phyloP scores from a whole-genome alignment of 257 asterid species.

The Penstemon barbatus region DNA sequence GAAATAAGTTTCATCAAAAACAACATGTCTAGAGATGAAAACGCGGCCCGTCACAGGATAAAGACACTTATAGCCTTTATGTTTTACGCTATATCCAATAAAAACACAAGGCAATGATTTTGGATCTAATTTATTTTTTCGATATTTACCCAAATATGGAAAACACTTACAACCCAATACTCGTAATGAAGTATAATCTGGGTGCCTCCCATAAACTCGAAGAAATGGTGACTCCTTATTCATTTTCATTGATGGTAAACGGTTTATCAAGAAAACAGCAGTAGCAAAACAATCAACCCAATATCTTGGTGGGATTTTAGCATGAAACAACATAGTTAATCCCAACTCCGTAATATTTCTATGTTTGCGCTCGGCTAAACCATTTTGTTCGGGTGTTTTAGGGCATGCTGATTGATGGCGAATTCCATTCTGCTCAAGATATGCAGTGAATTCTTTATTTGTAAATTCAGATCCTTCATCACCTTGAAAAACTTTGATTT shows the following conservation, averaged over 20 bases:
- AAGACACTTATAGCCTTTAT: background rate
- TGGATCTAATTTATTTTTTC: background rate
- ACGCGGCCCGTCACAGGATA: background rate
- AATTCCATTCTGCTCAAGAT: background rate
- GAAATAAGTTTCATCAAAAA: background rate
- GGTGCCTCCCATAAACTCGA: background rate
- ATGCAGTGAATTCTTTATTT: background rate
- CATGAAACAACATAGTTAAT: background rate
- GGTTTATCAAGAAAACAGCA: background rate
- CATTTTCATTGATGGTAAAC: background rate
- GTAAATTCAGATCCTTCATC: background rate
- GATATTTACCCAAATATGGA: conserved; percentile 20
- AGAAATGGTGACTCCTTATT: background rate
- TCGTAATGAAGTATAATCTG: background rate
- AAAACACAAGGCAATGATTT: background rate
- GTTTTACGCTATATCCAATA: background rate
- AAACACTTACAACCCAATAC: conserved; percentile 23
- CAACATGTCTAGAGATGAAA: background rate
- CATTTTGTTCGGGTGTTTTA: background rate
- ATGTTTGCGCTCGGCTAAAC: background rate
- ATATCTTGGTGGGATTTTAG: background rate
- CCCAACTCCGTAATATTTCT: background rate
- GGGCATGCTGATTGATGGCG: background rate
- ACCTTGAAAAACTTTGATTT: background rate
- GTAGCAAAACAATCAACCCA: background rate